phyloP scores from a whole-genome alignment of 805 yeast genomes.

The Wickerhamiella sorbophila region DNA sequence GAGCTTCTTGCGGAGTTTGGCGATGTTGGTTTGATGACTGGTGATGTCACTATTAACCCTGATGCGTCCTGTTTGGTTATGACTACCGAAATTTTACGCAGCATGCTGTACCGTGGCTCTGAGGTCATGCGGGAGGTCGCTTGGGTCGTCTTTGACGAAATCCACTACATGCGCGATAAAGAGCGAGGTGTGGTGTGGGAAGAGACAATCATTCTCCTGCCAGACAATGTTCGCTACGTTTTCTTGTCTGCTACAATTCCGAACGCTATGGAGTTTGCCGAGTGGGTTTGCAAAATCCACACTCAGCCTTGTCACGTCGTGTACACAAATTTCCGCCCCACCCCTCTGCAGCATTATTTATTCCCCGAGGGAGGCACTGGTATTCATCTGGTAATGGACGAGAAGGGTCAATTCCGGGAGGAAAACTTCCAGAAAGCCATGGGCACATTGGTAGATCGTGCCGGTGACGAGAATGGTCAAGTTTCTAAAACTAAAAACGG shows the following conservation, averaged over 20 bases:
- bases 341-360: constrained; percentile 92
- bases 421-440: constrained; percentile 97
- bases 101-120: constrained; percentile 94
- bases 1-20: constrained; percentile 86
- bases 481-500: constrained; percentile 62
- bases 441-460: constrained; percentile 73
- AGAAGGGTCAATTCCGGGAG: constrained; percentile 88
- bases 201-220: constrained; percentile 87
- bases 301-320: constrained; percentile 97
- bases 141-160: constrained; percentile 97
- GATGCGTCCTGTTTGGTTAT: constrained; percentile 96
- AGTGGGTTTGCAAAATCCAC: constrained; percentile 94
- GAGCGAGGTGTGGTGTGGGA: constrained; percentile 99
- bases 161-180: constrained; percentile 95
- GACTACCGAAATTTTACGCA: constrained; percentile 96
- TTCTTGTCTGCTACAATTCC: constrained; percentile 94
- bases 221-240: constrained; percentile 91
- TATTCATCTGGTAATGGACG: constrained; percentile 93
- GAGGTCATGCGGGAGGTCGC: constrained; percentile 98
- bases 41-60: constrained; percentile 96
- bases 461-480: constrained; percentile 62
- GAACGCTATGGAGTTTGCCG: constrained; percentile 95
- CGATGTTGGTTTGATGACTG: constrained; percentile 97
- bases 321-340: constrained; percentile 96
- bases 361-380: constrained; percentile 99